Percentiles rank a stretch among this genome's conserved stretches.
Conservation (phyloP, 2,329 filamentous ascomycete genomes). For the Aureobasidium sp. region DNA sequence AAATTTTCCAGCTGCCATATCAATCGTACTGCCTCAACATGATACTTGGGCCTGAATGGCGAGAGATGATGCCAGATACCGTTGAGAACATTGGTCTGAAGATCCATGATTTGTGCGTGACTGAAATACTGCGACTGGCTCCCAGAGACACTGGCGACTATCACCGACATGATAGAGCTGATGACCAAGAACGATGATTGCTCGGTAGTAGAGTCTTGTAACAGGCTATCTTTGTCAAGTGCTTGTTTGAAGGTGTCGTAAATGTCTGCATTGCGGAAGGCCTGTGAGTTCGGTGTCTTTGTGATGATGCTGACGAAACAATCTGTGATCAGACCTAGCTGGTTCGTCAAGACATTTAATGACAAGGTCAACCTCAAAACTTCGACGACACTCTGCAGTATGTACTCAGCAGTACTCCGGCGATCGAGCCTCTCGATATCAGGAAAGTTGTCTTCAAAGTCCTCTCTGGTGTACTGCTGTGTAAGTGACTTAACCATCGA, state of each 20-base stretch:
- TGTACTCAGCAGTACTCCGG: neutral
- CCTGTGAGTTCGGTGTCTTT: neutral
- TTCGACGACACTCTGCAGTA: neutral
- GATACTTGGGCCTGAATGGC: conserved; percentile 78
- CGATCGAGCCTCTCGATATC: neutral
- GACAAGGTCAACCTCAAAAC: neutral
- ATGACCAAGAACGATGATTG: conserved; percentile 17
- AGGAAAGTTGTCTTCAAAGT: neutral
- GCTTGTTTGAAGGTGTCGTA: conserved; percentile 1
- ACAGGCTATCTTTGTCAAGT: neutral
- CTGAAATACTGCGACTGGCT: conserved; percentile 7
- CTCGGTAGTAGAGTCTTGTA: neutral
- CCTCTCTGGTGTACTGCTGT: neutral
- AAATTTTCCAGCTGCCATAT: conserved; percentile 81
- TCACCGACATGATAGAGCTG: conserved; percentile 17
- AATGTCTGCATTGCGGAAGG: neutral
- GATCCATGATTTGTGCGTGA: conserved; percentile 44
- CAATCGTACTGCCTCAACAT: conserved; percentile 82
- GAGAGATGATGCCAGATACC: conserved; percentile 75
- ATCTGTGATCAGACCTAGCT: conserved; percentile 2
- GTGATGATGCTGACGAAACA: conserved; percentile 1
- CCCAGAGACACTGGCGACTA: conserved; percentile 6
- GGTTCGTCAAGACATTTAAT: neutral
- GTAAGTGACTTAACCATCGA: conserved; percentile 1
- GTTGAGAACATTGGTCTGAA: conserved; percentile 61